Base-by-base conservation (phyloP, 1,284 basidiomycete species). In the Boletus holoroseus region DNA sequence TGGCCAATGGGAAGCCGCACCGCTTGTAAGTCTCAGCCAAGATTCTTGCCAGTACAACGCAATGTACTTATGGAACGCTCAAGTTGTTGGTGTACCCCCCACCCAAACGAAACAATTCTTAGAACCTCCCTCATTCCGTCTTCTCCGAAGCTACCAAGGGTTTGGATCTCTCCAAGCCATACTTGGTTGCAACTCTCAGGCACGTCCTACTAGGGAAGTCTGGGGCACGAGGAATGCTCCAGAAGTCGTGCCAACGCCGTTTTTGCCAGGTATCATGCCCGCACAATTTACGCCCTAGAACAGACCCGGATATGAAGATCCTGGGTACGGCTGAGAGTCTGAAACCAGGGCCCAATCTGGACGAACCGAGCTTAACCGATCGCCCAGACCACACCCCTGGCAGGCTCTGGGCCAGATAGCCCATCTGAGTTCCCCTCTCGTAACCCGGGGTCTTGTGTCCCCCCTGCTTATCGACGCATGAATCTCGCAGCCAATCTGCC, bases 401-500 rank as follows among this genome's bases (percentile, higher is more conserved):
- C 22, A 22, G 15, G 7, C 30, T 15, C 13, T 6, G 30, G 6
- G 11, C 24, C 24, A 26, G 38, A 40, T n/a, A 7, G 24, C n/a
- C n/a, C 20, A 12, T 8, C 36, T 15, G 9, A 2, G 6, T 16
- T 27, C 9, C 24, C 20, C 15, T 37, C 13, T 12, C 12, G 22
- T 22, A 15, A 5, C 7, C 12, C 13, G 36, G 20, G 36, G 20
- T 18, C 20, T 20, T 15, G 38, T 55, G 44, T 16, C 8, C 6
- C 1, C 9, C 7, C 18, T 24, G 8, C 54, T 61, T 56, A 61
- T 62, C 57, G 24, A 30, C 31, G 6, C 7, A 7, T 24, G 20
- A 2, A 5, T 9, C 12, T 5, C 12, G 16, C 18, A 13, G 18
- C 35, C 6, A 9, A 20, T 20, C 18, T 18, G 18, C 16, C 47